phyloP scores from a whole-genome alignment of 2,329 filamentous ascomycete genomes.

The Orbilia ellipsospora region DNA sequence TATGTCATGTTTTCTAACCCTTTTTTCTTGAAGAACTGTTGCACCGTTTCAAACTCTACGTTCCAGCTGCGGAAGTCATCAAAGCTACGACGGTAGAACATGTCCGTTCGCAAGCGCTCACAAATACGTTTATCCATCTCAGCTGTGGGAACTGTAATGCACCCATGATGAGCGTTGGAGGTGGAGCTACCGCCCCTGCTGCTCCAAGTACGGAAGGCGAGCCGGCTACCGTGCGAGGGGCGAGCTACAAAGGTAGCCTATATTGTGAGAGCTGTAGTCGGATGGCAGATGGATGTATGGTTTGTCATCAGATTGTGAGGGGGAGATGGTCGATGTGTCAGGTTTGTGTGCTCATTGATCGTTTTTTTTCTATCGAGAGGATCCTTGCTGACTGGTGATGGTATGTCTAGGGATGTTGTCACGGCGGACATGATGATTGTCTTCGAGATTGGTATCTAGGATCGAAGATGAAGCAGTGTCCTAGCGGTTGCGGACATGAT shows the following conservation, averaged over 20 bases:
- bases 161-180: constrained; percentile 32
- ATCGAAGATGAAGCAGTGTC: constrained; percentile 56
- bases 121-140: constrained; percentile 51
- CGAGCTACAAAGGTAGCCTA: constrained; percentile 55
- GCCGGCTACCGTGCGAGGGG: constrained; percentile 35
- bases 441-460: constrained; percentile 57
- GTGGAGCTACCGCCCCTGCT: constrained; percentile 3
- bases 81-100: constrained; percentile 45
- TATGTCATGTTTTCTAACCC: constrained; percentile 1
- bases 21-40: constrained; percentile 47
- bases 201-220: constrained; percentile 40
- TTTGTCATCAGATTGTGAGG: constrained; percentile 57
- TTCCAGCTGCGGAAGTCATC: constrained; percentile 54
- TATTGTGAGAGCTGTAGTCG: constrained; percentile 56
- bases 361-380: background rate
- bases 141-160: constrained; percentile 50
- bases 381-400: background rate
- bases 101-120: constrained; percentile 42
- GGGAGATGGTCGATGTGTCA: constrained; percentile 58
- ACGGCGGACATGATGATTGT: constrained; percentile 57
- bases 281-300: constrained; percentile 57
- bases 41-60: constrained; percentile 57
- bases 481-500: constrained; percentile 58
- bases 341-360: constrained; percentile 13
- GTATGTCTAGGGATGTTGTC: constrained; percentile 55